A percentile compares a stretch with the other conserved stretches of the same genome.
These are phyloP conservation scores for Blastocystis sp. DNA, from an alignment of 352 stramenopile genomes.

Conservation along the genomic window DNA sequence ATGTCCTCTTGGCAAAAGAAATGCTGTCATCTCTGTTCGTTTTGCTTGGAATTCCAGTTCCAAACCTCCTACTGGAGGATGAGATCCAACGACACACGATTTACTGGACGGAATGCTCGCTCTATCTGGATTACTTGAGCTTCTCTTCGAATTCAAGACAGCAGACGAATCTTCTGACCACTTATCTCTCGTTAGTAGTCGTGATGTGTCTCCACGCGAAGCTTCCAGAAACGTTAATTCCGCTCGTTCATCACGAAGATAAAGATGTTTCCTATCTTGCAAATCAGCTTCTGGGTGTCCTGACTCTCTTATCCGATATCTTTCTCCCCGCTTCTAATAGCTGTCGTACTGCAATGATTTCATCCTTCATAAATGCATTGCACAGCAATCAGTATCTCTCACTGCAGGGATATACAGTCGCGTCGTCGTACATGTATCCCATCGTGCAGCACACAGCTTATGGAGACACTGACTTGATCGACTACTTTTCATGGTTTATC, in stretches of 20 bases:
- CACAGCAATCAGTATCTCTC: neutral
- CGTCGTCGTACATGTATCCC: neutral
- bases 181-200: neutral
- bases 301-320: neutral
- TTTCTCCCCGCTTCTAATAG: neutral
- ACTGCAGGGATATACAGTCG: neutral
- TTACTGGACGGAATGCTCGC: conserved; percentile 8
- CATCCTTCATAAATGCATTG: neutral
- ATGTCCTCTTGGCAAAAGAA: neutral
- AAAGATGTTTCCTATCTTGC: neutral
- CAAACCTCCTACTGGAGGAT: neutral
- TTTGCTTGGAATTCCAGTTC: neutral
- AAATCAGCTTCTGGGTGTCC: neutral
- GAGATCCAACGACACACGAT: neutral
- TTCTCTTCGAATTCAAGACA: neutral
- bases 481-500: neutral
- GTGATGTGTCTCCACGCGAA: neutral
- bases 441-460: conserved; percentile 1
- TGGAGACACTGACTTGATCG: neutral
- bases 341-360: neutral
- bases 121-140: conserved; percentile 16
- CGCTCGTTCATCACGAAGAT: neutral
- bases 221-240: neutral
- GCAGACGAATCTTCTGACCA: conserved; percentile 22
- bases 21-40: conserved; percentile 4